Percentiles rank a stretch among this genome's conserved stretches.
phyloP scores from a whole-genome alignment of 139 green algal species.

The Chlorella sp. region DNA sequence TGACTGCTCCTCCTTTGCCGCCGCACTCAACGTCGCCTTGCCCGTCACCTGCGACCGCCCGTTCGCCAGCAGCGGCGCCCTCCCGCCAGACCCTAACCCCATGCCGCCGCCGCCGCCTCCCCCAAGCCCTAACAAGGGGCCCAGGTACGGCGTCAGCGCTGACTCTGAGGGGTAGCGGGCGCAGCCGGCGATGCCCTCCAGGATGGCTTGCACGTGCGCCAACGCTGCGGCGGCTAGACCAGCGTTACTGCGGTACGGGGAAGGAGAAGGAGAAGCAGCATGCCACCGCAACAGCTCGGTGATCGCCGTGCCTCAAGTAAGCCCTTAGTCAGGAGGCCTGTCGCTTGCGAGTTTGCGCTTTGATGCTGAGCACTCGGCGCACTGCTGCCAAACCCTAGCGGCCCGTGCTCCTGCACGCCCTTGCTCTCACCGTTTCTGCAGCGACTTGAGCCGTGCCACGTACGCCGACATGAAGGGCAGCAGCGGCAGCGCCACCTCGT shows the following conservation, averaged over 20 bases:
- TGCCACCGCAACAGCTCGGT: too few relatives aligned
- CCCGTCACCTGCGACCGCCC: too few relatives aligned
- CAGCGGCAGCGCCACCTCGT: conserved; percentile 60
- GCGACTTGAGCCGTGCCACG: conserved; percentile 49
- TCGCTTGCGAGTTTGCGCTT: too few relatives aligned
- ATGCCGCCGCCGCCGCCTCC: too few relatives aligned
- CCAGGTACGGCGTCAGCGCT: neutral
- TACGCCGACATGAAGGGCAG: conserved; percentile 73
- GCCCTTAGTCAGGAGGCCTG: too few relatives aligned
- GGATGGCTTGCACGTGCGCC: conserved; percentile 44
- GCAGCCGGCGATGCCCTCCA: conserved; percentile 42
- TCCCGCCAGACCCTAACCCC: neutral
- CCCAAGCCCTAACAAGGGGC: too few relatives aligned
- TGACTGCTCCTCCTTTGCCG: conserved; percentile 57
- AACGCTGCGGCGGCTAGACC: neutral
- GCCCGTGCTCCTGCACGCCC: too few relatives aligned
- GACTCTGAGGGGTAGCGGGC: conserved; percentile 35
- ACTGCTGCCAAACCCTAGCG: too few relatives aligned
- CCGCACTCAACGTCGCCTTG: conserved; percentile 9
- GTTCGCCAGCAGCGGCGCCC: too few relatives aligned
- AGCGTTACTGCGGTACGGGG: neutral
- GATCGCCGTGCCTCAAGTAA: too few relatives aligned
- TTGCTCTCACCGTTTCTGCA: conserved; percentile 39
- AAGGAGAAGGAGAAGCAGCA: neutral
- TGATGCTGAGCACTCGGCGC: too few relatives aligned